Conservation (phyloP, 225 moss, liverwort and hornwort species). For the Takakia lepidozioides region DNA sequence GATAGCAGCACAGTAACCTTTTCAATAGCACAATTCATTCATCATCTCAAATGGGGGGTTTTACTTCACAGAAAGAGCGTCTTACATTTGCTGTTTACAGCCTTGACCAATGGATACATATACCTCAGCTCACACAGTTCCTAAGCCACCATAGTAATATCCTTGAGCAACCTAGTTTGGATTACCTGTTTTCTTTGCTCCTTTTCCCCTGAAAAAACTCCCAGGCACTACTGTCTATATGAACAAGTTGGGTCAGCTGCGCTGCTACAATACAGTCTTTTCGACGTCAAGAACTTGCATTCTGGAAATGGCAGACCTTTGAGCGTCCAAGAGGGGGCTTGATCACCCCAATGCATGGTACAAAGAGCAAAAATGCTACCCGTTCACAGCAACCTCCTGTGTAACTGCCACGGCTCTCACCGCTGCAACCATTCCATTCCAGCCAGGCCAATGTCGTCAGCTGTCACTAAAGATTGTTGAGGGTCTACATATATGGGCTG, state of each 20-base stretch:
- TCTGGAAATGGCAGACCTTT: conserved; percentile 23
- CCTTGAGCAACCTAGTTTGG: conserved; percentile 37
- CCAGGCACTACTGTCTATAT: conserved; percentile 52
- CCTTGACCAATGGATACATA: conserved; percentile 10
- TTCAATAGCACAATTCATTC: too few species aligned
- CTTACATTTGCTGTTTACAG: conserved; percentile 10
- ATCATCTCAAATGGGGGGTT: too few species aligned
- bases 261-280: conserved; percentile 56
- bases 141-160: conserved; percentile 40
- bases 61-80: conserved; percentile 11
- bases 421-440: conserved; percentile 14
- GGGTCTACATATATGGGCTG: too few species aligned
- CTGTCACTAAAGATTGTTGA: too few species aligned
- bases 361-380: conserved; percentile 23
- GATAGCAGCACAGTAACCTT: too few species aligned
- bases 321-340: conserved; percentile 13
- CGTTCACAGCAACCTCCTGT: conserved; percentile 57
- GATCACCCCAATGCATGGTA: conserved; percentile 17
- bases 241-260: conserved; percentile 47
- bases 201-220: conserved; percentile 24
- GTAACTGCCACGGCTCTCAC: conserved; percentile 56
- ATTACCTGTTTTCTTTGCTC: too few species aligned
- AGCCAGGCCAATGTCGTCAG: too few species aligned
- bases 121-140: conserved; percentile 23
- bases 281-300: conserved; percentile 26